Evolutionary conservation across 805 yeast genomes (phyloP).

Genomic region (Groenewaldozyma salmanticensis): DNA sequence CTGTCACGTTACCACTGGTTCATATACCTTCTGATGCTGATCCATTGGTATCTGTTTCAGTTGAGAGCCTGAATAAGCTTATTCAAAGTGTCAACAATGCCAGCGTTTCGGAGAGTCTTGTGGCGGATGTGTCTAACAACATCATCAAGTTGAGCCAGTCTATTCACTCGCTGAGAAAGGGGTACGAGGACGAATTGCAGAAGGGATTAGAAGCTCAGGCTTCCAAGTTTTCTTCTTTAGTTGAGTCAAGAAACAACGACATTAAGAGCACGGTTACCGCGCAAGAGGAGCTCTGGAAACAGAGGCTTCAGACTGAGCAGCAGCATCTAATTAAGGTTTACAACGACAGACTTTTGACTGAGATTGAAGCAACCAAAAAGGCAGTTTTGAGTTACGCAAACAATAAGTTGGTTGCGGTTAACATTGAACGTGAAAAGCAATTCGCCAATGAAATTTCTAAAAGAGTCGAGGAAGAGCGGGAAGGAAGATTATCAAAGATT

Average conservation of each 20-base stretch:
- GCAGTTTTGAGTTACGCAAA: constrained; percentile 61
- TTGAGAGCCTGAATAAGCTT: constrained; percentile 16
- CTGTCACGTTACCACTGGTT: constrained; percentile 11
- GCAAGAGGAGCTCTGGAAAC: constrained; percentile 48
- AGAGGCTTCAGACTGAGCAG: constrained; percentile 55
- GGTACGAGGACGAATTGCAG: constrained; percentile 16
- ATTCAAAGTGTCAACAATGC: constrained; percentile 11
- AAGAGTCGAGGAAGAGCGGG: constrained; percentile 63
- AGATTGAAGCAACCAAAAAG: constrained; percentile 57
- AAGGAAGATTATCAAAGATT: constrained; percentile 65
- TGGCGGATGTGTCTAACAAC: constrained; percentile 18
- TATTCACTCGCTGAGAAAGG: constrained; percentile 13
- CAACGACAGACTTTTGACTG: constrained; percentile 46
- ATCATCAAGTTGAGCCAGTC: constrained; percentile 16
- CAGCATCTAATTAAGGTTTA: constrained; percentile 50
- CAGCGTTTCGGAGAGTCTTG: constrained; percentile 11
- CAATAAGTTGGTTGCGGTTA: constrained; percentile 58
- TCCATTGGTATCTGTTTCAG: constrained; percentile 13
- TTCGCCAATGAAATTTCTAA: constrained; percentile 49
- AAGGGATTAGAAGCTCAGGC: constrained; percentile 24
- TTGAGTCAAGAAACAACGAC: constrained; percentile 18
- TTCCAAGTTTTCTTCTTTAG: constrained; percentile 22
- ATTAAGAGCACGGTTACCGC: constrained; percentile 24
- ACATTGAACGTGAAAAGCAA: constrained; percentile 58
- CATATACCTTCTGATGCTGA: constrained; percentile 15